Evolutionary conservation across 225 moss, liverwort and hornwort genomes (phyloP), one percentile per base, ranked within the genome.

Genomic region (Rhytidiadelphus loreus): DNA sequence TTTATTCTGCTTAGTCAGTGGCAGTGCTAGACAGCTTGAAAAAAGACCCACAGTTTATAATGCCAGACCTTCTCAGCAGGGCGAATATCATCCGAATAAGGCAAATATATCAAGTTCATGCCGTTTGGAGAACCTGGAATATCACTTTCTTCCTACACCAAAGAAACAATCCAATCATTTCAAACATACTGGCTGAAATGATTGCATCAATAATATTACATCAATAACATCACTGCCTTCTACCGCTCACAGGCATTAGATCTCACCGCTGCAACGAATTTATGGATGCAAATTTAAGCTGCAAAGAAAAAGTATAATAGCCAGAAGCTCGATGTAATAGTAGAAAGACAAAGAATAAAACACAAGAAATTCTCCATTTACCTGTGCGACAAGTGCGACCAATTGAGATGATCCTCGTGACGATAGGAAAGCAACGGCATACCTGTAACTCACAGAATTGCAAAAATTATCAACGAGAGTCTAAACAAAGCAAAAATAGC

Each of bases 51-150:
- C 37, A 87, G 76, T 81, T 81, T 22, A 48, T 52, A 44, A 78
- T 78, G 86, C 50, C 90, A 82, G 85, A 91, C 98, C 97, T 97
- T 99, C 90, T 99, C 99, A 81, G 97, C 96, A 74, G 96, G 96
- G 77, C 99, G 96, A 83, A 99, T 99, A 92, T 99, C 99, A 94
- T 99, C 97, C 66, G 95, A 92, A 65, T 97, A 99, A 25, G 99
- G 99, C 92, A 99, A 90, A 85, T 96, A 96, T 82, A 99, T 96
- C 94, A 99, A 94, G 77, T 96, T 92, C 95, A 99, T 95, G 89
- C 99, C 99, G 39, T 95, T 95, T n/a, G 96, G 94, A 89, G 93
- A 95, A 82, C 90, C 73, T 90, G 92, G 93, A 53, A 55, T 87
- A 73, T 93, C 93, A 77, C 74, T 87, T 87, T 96, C 98, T 88